phyloP scores from a whole-genome alignment of 2,329 filamentous ascomycete genomes.

The Ambrosiella beaveri region DNA sequence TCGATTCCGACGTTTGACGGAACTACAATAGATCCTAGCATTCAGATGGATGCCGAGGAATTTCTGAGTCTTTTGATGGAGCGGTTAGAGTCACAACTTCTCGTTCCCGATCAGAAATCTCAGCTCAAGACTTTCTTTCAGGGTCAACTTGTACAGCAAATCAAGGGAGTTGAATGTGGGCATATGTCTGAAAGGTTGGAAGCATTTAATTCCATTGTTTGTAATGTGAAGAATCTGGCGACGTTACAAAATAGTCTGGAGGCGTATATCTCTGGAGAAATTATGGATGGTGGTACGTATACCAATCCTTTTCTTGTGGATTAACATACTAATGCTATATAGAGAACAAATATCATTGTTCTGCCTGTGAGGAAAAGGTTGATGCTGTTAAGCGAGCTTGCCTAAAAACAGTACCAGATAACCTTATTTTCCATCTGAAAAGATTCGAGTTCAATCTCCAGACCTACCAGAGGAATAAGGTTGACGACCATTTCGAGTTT shows the following conservation, averaged over 20 bases:
- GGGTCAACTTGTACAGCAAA: conserved; percentile 81
- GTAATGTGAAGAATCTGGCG: conserved; percentile 84
- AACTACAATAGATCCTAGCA: conserved; percentile 62
- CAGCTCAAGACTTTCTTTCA: conserved; percentile 72
- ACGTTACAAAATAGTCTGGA: conserved; percentile 73
- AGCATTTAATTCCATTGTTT: conserved; percentile 85
- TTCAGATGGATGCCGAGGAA: conserved; percentile 96
- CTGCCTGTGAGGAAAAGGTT: conserved; percentile 71
- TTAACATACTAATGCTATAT: background rate
- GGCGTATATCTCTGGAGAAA: conserved; percentile 90
- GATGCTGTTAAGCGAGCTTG: conserved; percentile 90
- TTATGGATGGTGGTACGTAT: conserved; percentile 67
- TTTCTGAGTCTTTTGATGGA: conserved; percentile 93
- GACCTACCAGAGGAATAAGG: conserved; percentile 69
- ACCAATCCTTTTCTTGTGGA: background rate
- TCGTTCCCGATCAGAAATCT: conserved; percentile 48
- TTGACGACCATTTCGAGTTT: conserved; percentile 89
- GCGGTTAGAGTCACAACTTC: conserved; percentile 70
- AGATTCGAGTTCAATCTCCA: conserved; percentile 67
- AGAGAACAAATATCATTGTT: conserved; percentile 98
- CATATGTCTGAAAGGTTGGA: conserved; percentile 86
- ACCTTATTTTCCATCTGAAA: conserved; percentile 89
- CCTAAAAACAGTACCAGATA: conserved; percentile 80
- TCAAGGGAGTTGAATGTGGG: conserved; percentile 84
- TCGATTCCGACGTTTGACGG: conserved; percentile 73